These are phyloP conservation scores for Phaeomoniella chlamydospora DNA, from an alignment of 2,329 filamentous ascomycete genomes.

Conservation along the genomic window DNA sequence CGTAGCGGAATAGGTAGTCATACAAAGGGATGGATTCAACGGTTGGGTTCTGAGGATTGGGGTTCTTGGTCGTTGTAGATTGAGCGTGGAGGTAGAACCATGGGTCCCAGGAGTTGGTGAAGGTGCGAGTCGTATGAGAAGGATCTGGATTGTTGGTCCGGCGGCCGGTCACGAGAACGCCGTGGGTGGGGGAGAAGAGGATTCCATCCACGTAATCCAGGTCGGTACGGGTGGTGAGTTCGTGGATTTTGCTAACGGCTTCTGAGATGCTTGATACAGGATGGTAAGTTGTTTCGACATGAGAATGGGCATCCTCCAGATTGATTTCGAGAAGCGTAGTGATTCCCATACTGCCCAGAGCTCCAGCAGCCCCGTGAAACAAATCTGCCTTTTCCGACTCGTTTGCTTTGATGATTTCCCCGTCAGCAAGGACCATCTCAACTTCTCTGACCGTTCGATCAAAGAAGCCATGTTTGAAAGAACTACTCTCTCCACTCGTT, in stretches of 20 bases:
- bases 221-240: constrained; percentile 22
- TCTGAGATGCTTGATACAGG: constrained; percentile 35
- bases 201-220: constrained; percentile 60
- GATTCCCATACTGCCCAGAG: constrained; percentile 46
- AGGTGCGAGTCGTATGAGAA: constrained; percentile 18
- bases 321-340: constrained; percentile 46
- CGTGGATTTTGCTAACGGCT: constrained; percentile 33
- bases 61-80: constrained; percentile 13
- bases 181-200: constrained; percentile 39
- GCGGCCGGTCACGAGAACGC: constrained; percentile 47
- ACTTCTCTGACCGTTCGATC: constrained; percentile 47
- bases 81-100: constrained; percentile 63
- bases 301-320: constrained; percentile 37
- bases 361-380: constrained; percentile 44
- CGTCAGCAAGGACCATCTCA: constrained; percentile 49
- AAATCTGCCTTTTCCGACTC: constrained; percentile 34
- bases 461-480: constrained; percentile 52
- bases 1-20: constrained; percentile 43
- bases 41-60: constrained; percentile 4
- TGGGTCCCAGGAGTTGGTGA: constrained; percentile 33
- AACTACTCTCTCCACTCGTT: constrained; percentile 52
- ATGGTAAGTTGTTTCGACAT: constrained; percentile 49
- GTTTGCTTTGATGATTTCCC: constrained; percentile 36
- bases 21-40: constrained; percentile 29
- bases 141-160: constrained; percentile 32